Conservation (phyloP, 768 basidiomycete genomes). For the Trametes gibbosa region DNA sequence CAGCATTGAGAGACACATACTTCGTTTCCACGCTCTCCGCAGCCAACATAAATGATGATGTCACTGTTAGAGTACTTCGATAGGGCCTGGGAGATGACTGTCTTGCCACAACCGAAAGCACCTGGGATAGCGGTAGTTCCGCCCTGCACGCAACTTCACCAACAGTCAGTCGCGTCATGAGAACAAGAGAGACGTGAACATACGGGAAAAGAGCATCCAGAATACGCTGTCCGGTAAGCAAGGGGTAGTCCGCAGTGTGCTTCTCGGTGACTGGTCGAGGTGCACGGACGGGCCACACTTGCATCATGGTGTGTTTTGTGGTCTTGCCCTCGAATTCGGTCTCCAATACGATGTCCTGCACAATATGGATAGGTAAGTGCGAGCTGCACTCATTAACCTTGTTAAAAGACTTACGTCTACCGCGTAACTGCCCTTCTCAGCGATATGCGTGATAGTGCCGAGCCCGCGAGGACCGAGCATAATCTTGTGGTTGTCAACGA, state of each 20-base stretch:
- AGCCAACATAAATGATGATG: slow-evolving; percentile 98
- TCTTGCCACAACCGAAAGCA: slow-evolving; percentile 98
- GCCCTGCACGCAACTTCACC: slow-evolving; percentile 83
- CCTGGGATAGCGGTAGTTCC: slow-evolving; percentile 98
- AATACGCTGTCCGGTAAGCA: slow-evolving; percentile 95
- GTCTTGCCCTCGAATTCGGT: slow-evolving; percentile 97
- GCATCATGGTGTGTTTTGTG: slow-evolving; percentile 94
- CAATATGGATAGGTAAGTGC: not conserved
- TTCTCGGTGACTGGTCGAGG: slow-evolving; percentile 96
- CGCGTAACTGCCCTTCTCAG: slow-evolving; percentile 90
- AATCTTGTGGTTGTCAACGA: slow-evolving; percentile 95
- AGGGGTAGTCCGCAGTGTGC: slow-evolving; percentile 85
- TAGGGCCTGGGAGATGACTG: slow-evolving; percentile 96
- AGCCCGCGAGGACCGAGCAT: slow-evolving; percentile 93
- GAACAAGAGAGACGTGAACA: slow-evolving; percentile 29
- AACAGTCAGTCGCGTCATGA: not conserved
- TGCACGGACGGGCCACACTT: slow-evolving; percentile 98
- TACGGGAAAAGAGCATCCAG: slow-evolving; percentile 96
- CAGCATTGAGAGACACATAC: slow-evolving; percentile 35
- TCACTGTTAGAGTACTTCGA: slow-evolving; percentile 99
- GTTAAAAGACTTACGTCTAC: slow-evolving; percentile 62
- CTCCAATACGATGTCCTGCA: slow-evolving; percentile 89
- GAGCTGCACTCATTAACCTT: not conserved
- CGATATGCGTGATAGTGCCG: slow-evolving; percentile 91
- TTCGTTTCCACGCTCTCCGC: slow-evolving; percentile 98